These are phyloP conservation scores for Cicer yamashitae DNA, from an alignment of 306 rosid species.

Conservation along the genomic window DNA sequence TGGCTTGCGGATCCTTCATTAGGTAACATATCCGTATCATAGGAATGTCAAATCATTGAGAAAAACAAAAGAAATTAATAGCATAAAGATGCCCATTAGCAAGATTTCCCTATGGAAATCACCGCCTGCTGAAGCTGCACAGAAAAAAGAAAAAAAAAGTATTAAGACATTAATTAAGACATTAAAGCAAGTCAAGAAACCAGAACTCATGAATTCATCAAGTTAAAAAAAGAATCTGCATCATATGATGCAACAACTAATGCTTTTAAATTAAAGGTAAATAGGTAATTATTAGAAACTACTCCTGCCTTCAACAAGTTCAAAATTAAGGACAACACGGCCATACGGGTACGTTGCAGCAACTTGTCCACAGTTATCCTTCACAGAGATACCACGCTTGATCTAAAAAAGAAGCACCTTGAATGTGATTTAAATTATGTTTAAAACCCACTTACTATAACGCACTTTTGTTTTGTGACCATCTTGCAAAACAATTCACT, in stretches of 20 bases:
- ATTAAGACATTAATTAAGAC: slow-evolving; percentile 30
- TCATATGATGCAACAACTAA: background rate
- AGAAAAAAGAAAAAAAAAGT: background rate
- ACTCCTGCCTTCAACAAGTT: background rate
- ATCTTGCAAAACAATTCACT: background rate
- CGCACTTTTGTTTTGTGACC: background rate
- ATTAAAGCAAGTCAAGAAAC: slow-evolving; percentile 21
- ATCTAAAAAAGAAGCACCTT: slow-evolving; percentile 5
- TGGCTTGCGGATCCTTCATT: slow-evolving; percentile 51
- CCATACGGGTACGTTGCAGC: slow-evolving; percentile 1
- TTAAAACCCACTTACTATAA: background rate
- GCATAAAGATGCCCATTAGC: slow-evolving; percentile 50
- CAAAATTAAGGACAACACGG: background rate
- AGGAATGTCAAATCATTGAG: slow-evolving; percentile 42
- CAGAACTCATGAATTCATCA: background rate
- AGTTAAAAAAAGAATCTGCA: slow-evolving; percentile 15
- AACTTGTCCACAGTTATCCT: background rate
- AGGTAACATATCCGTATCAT: slow-evolving; percentile 45
- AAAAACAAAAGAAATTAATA: slow-evolving; percentile 40
- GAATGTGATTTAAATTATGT: slow-evolving; percentile 1
- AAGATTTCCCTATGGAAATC: slow-evolving; percentile 47
- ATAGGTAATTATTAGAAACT: background rate
- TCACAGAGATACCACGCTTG: background rate
- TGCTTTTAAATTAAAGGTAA: background rate
- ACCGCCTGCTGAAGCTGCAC: slow-evolving; percentile 63